Evolutionary conservation across 1,139 yeast species (phyloP).

Genomic region (Geotrichum candidum): DNA sequence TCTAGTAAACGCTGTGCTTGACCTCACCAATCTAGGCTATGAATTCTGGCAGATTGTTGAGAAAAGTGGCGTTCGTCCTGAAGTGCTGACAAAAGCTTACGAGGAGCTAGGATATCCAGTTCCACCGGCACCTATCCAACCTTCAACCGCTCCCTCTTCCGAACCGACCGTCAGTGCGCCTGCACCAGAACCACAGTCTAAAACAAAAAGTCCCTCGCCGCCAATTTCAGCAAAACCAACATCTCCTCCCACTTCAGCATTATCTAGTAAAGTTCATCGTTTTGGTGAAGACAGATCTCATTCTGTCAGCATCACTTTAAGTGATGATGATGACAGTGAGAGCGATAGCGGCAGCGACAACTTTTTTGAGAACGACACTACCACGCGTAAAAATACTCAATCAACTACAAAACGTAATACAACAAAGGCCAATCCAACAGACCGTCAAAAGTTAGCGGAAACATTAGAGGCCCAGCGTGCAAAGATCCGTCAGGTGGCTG

Average conservation of each 20-base stretch:
- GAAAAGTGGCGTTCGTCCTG: slow-evolving; percentile 1
- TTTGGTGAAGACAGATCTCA: slow-evolving; percentile 16
- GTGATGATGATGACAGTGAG: slow-evolving; percentile 2
- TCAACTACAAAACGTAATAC: not conserved
- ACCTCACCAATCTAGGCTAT: slow-evolving; percentile 9
- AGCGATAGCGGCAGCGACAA: not conserved
- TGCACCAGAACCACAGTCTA: not conserved
- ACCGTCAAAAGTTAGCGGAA: not conserved
- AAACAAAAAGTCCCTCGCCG: not conserved
- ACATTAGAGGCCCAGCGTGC: slow-evolving; percentile 8
- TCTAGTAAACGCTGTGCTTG: not conserved
- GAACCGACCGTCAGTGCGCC: not conserved
- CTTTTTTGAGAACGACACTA: not conserved
- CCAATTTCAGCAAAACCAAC: not conserved
- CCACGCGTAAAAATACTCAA: not conserved
- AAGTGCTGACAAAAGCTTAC: not conserved
- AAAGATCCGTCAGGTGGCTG: slow-evolving; percentile 10
- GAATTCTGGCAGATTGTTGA: slow-evolving; percentile 7
- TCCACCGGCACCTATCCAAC: not conserved
- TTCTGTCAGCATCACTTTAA: slow-evolving; percentile 4
- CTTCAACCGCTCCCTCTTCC: not conserved
- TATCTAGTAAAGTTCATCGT: not conserved
- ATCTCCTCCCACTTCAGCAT: not conserved
- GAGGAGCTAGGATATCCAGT: slow-evolving; percentile 3
- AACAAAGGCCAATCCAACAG: not conserved